Percentiles rank a stretch among this genome's conserved stretches.
phyloP scores from a whole-genome alignment of 1,284 basidiomycete species.

The Hemileia vastatrix region DNA sequence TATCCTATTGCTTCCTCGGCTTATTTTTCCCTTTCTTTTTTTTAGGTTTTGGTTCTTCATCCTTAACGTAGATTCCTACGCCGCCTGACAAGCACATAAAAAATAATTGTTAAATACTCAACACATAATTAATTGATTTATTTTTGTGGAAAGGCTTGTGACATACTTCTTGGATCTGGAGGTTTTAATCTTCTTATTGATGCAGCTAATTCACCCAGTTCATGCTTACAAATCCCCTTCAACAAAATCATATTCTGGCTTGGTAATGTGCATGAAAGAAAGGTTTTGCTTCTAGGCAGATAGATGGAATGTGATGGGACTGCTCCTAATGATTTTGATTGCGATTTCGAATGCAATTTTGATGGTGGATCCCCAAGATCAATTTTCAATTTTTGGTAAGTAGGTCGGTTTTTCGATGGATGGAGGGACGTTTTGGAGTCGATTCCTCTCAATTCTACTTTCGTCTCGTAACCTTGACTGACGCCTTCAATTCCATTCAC shows the following conservation, averaged over 20 bases:
- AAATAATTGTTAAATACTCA: no score
- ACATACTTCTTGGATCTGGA: conserved; percentile 75
- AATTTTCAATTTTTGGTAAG: no score
- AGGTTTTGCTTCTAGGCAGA: conserved; percentile 57
- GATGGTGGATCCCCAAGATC: no score
- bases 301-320: conserved; percentile 82
- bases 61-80: no score
- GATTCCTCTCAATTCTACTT: conserved; percentile 83
- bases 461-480: conserved; percentile 70
- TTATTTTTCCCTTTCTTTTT: no score
- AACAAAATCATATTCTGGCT: conserved; percentile 50
- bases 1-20: no score
- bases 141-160: no score
- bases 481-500: conserved; percentile 83
- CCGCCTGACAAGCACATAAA: no score
- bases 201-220: conserved; percentile 76
- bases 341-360: no score
- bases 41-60: no score
- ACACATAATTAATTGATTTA: no score
- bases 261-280: conserved; percentile 50
- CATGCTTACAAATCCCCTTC: conserved; percentile 51
- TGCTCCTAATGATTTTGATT: no score
- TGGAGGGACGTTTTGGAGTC: conserved; percentile 74
- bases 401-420: conserved; percentile 50
- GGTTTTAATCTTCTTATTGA: conserved; percentile 71